Evolutionary conservation across 352 stramenopile genomes (phyloP).

Genomic region (Globisporangium echinulatum): DNA sequence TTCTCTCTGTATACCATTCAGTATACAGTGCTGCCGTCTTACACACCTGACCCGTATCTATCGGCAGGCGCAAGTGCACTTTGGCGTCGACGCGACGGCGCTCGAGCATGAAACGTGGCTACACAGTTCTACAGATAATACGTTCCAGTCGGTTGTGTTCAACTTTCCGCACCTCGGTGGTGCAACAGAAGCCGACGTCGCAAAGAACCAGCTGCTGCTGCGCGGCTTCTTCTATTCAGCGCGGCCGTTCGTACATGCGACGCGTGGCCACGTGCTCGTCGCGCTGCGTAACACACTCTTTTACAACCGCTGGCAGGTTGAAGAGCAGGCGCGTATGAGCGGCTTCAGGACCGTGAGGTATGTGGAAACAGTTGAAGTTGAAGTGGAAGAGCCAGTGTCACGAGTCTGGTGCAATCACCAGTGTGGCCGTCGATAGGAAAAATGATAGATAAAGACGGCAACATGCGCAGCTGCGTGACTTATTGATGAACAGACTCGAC

Average conservation of each 20-base stretch:
- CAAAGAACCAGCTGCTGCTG: conserved; percentile 77
- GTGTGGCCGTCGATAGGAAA: too few species aligned
- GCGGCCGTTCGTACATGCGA: conserved; percentile 47
- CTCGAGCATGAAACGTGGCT: conserved; percentile 58
- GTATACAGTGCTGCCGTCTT: neutral
- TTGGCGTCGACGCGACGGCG: conserved; percentile 60
- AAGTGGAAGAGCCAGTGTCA: too few species aligned
- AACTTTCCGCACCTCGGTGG: conserved; percentile 86
- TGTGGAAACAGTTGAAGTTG: neutral
- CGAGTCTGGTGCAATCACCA: too few species aligned
- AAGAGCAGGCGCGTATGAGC: conserved; percentile 52
- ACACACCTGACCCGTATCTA: neutral
- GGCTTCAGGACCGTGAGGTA: conserved; percentile 69
- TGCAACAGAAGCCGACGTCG: conserved; percentile 73
- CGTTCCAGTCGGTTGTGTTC: conserved; percentile 74
- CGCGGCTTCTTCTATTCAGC: conserved; percentile 71
- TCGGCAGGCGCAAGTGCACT: conserved; percentile 47
- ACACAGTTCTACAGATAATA: conserved; percentile 4
- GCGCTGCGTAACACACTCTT: conserved; percentile 73
- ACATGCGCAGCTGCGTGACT: neutral
- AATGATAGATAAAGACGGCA: too few species aligned
- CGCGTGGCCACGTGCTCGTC: conserved; percentile 61
- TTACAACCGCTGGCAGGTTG: conserved; percentile 81
- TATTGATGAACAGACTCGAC: neutral
- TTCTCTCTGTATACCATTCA: neutral